Percentiles rank a stretch among this genome's conserved stretches.
Evolutionary conservation across 2,329 filamentous ascomycete species (phyloP).

Genomic region (Ophiocordyceps unilateralis): DNA sequence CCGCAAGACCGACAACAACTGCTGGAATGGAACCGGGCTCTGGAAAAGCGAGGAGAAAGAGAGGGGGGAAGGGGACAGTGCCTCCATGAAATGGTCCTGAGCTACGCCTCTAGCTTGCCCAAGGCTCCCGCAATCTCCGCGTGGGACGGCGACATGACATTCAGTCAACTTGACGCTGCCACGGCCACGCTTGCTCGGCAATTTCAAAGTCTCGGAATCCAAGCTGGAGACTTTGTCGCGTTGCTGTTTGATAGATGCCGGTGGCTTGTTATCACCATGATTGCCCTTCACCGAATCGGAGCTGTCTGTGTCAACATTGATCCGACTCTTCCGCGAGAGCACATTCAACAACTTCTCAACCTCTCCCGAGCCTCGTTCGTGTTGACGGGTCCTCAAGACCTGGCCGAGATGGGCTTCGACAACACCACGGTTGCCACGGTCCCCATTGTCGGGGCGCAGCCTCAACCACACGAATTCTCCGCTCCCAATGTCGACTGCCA

Average conservation of each 20-base stretch:
- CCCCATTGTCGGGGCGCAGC: neutral
- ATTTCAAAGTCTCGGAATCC: neutral
- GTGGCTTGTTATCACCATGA: neutral
- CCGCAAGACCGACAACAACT: too few species aligned
- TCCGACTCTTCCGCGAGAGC: neutral
- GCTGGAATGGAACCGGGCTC: too few species aligned
- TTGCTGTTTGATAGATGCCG: neutral
- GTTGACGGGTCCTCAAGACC: neutral
- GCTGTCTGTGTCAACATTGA: neutral
- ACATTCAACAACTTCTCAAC: neutral
- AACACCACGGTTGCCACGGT: neutral
- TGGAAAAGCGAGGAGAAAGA: too few species aligned
- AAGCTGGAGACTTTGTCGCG: neutral
- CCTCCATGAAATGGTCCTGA: too few species aligned
- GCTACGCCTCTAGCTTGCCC: conserved; percentile 2
- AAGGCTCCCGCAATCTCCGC: conserved; percentile 7
- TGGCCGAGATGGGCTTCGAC: neutral
- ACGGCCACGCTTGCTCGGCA: neutral
- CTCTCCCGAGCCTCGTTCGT: neutral
- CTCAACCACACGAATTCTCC: neutral
- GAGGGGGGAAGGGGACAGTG: too few species aligned
- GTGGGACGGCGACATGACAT: neutral
- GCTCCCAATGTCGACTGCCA: conserved; percentile 2
- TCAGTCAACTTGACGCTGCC: neutral
- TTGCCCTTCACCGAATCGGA: neutral